A percentile compares a stretch with the other conserved stretches of the same genome.
Conservation (phyloP, 805 yeast genomes). For the Saturnispora quitensis region DNA sequence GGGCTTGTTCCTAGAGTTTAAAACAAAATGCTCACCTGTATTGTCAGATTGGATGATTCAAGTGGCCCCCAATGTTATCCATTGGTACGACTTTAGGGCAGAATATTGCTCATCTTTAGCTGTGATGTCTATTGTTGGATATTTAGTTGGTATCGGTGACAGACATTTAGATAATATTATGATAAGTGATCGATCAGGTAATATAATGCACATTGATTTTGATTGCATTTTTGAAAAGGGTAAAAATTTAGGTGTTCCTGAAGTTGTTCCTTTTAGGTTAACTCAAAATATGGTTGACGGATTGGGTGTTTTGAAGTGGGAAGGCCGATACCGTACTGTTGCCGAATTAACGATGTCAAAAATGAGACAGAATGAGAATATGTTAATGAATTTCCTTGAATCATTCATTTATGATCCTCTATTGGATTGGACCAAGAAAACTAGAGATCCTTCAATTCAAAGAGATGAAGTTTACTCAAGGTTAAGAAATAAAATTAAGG, state of each 20-base stretch:
- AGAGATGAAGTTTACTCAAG: conserved; percentile 52
- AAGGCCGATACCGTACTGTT: conserved; percentile 78
- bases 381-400: conserved; percentile 83
- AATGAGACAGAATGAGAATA: conserved; percentile 69
- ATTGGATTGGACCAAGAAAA: conserved; percentile 53
- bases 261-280: conserved; percentile 86
- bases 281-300: conserved; percentile 88
- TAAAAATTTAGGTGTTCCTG: conserved; percentile 67
- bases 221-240: conserved; percentile 93
- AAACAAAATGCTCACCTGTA: conserved; percentile 49
- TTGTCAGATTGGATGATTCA: conserved; percentile 83
- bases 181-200: conserved; percentile 64
- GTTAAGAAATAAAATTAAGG: conserved; percentile 73
- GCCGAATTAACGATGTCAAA: conserved; percentile 76
- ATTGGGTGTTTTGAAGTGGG: conserved; percentile 73
- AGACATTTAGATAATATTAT: conserved; percentile 91
- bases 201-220: conserved; percentile 87
- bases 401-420: conserved; percentile 90
- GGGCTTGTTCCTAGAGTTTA: conserved; percentile 27
- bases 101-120: conserved; percentile 73
- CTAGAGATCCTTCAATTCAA: conserved; percentile 21
- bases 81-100: conserved; percentile 78
- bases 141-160: conserved; percentile 89
- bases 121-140: conserved; percentile 97
- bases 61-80: conserved; percentile 78